Conservation (phyloP, 208 protist species). For the Trypanosomatidae sp. region DNA sequence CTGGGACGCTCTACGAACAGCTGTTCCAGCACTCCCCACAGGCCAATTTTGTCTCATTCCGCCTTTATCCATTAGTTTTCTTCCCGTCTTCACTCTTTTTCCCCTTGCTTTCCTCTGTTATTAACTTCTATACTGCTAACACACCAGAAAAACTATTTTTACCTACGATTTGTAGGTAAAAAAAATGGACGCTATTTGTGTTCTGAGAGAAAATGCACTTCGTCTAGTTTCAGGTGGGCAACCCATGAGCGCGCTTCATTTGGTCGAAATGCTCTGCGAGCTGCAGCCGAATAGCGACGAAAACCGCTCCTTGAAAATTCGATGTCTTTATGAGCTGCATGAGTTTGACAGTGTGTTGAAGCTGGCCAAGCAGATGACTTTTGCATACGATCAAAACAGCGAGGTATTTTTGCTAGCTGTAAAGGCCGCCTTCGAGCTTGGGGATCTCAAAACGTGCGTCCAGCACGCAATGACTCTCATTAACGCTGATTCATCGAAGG, state of each 20-base stretch:
- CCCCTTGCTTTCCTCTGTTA: not conserved
- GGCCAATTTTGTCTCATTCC: not conserved
- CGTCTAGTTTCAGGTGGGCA: constrained; percentile 55
- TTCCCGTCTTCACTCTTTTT: not conserved
- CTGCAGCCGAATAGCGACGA: constrained; percentile 26
- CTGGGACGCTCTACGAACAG: not conserved
- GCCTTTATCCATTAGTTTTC: not conserved
- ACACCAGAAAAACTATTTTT: not conserved
- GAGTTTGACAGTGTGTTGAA: constrained; percentile 70
- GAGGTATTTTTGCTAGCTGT: constrained; percentile 47
- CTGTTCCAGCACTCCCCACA: not conserved
- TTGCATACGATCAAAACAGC: constrained; percentile 24
- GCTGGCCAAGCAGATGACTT: constrained; percentile 32
- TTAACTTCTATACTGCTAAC: not conserved
- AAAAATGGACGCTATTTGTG: constrained; percentile 17
- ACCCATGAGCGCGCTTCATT: constrained; percentile 57
- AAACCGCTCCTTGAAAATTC: constrained; percentile 47
- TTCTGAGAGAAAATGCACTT: constrained; percentile 25
- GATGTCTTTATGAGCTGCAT: constrained; percentile 55
- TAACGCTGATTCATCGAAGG: constrained; percentile 25
- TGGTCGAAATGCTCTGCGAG: constrained; percentile 69
- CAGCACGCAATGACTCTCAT: constrained; percentile 37
- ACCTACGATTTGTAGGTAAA: not conserved
- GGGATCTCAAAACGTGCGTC: constrained; percentile 56
- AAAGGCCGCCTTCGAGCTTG: constrained; percentile 76